phyloP scores from a whole-genome alignment of 345 rosid species.

The Cardamine occulta region DNA sequence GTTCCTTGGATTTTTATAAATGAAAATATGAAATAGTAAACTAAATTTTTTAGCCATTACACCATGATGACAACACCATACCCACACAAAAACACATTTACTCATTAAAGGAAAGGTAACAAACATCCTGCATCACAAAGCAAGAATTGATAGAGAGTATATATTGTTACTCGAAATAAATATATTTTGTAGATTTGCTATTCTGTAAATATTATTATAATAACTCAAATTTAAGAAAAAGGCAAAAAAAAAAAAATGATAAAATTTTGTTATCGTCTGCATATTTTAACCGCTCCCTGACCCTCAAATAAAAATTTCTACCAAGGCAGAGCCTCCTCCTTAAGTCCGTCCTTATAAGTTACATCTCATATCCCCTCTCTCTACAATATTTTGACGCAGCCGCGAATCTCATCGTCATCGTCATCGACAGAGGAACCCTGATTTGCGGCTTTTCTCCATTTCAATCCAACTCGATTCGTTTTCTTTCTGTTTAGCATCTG shows the following conservation, averaged over 20 bases:
- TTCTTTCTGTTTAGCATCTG: slow-evolving; percentile 22
- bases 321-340: slow-evolving; percentile 15
- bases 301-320: background rate
- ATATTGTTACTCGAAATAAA: background rate
- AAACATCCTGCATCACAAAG: slow-evolving; percentile 1
- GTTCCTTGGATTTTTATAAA: background rate
- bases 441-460: slow-evolving; percentile 32
- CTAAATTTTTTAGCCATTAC: slow-evolving; percentile 10
- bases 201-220: background rate
- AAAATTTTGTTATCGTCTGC: background rate
- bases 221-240: background rate
- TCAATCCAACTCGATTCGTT: slow-evolving; percentile 29
- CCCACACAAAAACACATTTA: slow-evolving; percentile 18
- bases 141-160: background rate
- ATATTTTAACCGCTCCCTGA: slow-evolving; percentile 34
- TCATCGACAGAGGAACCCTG: slow-evolving; percentile 30
- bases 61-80: slow-evolving; percentile 37
- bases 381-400: slow-evolving; percentile 40
- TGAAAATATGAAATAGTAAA: background rate
- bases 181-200: background rate
- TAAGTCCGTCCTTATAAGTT: slow-evolving; percentile 24
- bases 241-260: background rate
- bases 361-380: slow-evolving; percentile 25
- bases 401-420: slow-evolving; percentile 53
- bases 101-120: slow-evolving; percentile 20